Conservation (phyloP, 306 rosid species). For the Clitoria ternatea region DNA sequence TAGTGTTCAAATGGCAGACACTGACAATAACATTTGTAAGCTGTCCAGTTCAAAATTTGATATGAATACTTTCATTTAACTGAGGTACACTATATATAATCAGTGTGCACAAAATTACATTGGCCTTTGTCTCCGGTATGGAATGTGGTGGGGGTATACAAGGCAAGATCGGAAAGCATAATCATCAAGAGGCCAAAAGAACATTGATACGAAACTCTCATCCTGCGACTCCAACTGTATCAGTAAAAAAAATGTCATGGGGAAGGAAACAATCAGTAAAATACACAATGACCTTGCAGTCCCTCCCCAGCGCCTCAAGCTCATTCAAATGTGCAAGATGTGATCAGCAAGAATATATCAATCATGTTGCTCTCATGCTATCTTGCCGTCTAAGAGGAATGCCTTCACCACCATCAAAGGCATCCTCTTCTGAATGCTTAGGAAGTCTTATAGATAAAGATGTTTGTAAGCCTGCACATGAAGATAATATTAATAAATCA, state of each 20-base stretch:
- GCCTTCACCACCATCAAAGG: conserved; percentile 59
- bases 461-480: conserved; percentile 43
- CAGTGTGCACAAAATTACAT: conserved; percentile 59
- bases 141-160: conserved; percentile 41
- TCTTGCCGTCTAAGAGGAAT: conserved; percentile 97
- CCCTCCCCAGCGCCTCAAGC: conserved; percentile 34
- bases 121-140: conserved; percentile 34
- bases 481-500: conserved; percentile 16
- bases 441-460: conserved; percentile 47
- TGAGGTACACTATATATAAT: conserved; percentile 45
- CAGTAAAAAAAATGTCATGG: conserved; percentile 36
- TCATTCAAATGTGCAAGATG: conserved; percentile 16
- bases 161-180: conserved; percentile 34
- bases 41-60: conserved; percentile 31
- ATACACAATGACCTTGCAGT: conserved; percentile 30
- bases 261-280: conserved; percentile 32
- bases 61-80: conserved; percentile 31
- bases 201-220: conserved; percentile 35
- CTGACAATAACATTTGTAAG: conserved; percentile 8
- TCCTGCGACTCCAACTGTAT: conserved; percentile 44
- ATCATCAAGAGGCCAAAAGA: conserved; percentile 30
- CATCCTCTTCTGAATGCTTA: conserved; percentile 83
- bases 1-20: conserved; percentile 15
- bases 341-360: conserved; percentile 32
- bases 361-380: conserved; percentile 33